Evolutionary conservation across 805 yeast genomes (phyloP).

Genomic region (Wickerhamomyces alni): DNA sequence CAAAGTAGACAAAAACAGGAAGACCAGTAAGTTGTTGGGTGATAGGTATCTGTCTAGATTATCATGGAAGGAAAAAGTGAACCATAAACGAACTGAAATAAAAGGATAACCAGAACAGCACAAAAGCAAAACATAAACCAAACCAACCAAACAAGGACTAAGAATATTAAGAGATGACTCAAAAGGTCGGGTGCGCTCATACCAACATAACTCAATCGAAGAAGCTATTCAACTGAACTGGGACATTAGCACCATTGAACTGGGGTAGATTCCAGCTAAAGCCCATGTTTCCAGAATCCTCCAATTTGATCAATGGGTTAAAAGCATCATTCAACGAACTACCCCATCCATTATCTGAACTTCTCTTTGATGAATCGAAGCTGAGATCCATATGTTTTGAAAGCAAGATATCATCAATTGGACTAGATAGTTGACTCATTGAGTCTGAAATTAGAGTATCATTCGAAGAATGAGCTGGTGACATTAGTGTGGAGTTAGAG

Average conservation of each 20-base stretch:
- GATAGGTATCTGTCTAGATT: too few species aligned
- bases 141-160: neutral
- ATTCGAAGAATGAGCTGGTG: constrained; percentile 11
- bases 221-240: neutral
- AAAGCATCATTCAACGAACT: neutral
- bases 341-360: neutral
- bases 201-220: neutral
- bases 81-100: too few species aligned
- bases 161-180: too few species aligned
- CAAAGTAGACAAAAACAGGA: too few species aligned
- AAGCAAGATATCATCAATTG: neutral
- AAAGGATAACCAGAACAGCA: too few species aligned
- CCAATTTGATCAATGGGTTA: neutral
- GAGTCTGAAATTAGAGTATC: neutral
- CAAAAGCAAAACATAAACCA: neutral
- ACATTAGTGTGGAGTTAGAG: constrained; percentile 12
- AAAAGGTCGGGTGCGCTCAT: too few species aligned
- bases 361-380: neutral
- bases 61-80: too few species aligned
- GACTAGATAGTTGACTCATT: neutral
- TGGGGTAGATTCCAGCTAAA: neutral
- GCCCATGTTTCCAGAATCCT: neutral
- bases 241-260: neutral
- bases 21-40: too few species aligned
- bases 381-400: neutral